Evolutionary conservation across 257 asterid species (phyloP), one percentile per base, ranked within the genome.

Genomic region (Nicotiana sylvestris): DNA sequence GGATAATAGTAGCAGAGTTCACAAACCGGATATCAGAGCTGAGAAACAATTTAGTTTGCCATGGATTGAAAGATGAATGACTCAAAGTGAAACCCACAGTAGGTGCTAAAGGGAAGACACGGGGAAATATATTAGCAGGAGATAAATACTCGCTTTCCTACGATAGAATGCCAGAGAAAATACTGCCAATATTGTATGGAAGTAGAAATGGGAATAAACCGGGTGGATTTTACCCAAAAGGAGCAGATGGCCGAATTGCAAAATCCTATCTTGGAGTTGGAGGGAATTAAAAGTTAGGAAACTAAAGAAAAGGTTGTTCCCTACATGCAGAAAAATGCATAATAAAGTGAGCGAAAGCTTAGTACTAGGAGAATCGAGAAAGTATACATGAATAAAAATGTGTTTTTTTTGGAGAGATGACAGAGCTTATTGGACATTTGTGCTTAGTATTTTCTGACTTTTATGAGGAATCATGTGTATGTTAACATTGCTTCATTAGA

Each of bases 191-290:
- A 30, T 93, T 93, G 10, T 92, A 94, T 3, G 92, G 91, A 3
- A 91, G 68, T 15, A 96, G 96, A 7, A 66, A 84, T 0, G 97
- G 92, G 80, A 82, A 69, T 25, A 25, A 12, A 6, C 92, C 97
- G 0, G 98, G 98, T 6, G 97, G 95, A 0, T 94, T 96, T 86
- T 96, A 89, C 87, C 98, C 99, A 6, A 57, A 85, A 5, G 98
- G 97, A 16, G 97, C 86, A 16, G 77, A 83, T 25, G 98, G 99
- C 8, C 29, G 66, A 16, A 95, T 95, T 21, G 97, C 99, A 9
- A 84, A 64, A 61, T 92, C 98, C 29, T 13, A 80, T 84, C 84
- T 85, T 39, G 10, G 77, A 84, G 88, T 46, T n/a, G 37, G 12
- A 43, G 17, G 60, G 60, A 69, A 29, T 5, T 46, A 43, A 39